A percentile compares a stretch with the other conserved stretches of the same genome.
Conservation (phyloP, 257 asterid species). For the Jacaranda mimosifolia region DNA sequence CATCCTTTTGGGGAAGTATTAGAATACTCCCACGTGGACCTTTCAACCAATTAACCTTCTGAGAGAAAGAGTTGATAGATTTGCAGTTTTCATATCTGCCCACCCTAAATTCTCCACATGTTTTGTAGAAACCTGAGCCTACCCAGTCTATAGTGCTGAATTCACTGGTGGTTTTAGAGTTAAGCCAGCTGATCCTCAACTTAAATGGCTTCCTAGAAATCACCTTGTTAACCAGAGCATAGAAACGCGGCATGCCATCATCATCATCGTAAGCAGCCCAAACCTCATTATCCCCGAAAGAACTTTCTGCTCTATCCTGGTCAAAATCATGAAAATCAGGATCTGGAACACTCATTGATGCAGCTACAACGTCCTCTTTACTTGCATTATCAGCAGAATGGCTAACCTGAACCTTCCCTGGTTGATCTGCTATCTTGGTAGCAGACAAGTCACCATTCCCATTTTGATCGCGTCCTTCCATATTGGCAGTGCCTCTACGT, state of each 20-base stretch:
- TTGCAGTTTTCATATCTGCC: conserved; percentile 58
- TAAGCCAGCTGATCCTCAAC: conserved; percentile 78
- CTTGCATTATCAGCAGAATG: conserved; percentile 41
- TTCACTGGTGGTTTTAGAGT: conserved; percentile 71
- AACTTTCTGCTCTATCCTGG: conserved; percentile 61
- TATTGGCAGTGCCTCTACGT: conserved; percentile 29
- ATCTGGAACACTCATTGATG: conserved; percentile 80
- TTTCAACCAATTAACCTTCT: conserved; percentile 68
- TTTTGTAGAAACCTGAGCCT: conserved; percentile 73
- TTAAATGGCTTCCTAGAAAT: conserved; percentile 70
- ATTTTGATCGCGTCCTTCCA: conserved; percentile 43
- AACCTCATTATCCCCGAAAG: conserved; percentile 77
- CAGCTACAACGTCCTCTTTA: conserved; percentile 34
- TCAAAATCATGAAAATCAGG: conserved; percentile 85
- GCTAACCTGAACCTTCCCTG: conserved; percentile 30
- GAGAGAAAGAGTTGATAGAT: conserved; percentile 73
- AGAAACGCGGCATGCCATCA: conserved; percentile 92
- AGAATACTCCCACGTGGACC: conserved; percentile 60
- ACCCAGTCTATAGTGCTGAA: conserved; percentile 72
- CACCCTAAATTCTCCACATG: conserved; percentile 82
- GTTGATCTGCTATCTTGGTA: conserved; percentile 37
- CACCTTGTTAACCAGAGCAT: conserved; percentile 73
- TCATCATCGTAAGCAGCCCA: conserved; percentile 86
- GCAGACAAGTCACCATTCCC: conserved; percentile 49
- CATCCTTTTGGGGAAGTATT: conserved; percentile 70